Evolutionary conservation across 192 early-diverging fungal genomes (phyloP).

Genomic region (Podila epigama): DNA sequence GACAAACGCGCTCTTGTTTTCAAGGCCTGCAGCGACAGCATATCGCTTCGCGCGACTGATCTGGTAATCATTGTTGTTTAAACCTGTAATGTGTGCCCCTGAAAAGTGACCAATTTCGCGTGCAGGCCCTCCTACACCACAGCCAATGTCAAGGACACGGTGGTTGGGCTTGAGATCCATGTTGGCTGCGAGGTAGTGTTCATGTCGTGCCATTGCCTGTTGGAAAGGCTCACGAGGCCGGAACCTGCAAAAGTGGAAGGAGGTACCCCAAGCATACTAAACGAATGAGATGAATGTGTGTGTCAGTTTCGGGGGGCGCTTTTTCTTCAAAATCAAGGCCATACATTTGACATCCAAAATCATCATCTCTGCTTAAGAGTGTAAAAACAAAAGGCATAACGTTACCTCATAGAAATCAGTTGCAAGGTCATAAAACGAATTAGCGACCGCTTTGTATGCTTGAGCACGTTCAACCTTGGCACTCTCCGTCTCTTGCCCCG

Average conservation of each 20-base stretch:
- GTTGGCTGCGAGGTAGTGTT: constrained; percentile 83
- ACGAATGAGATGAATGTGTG: neutral
- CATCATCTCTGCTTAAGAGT: neutral
- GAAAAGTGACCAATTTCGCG: constrained; percentile 91
- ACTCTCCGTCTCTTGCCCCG: constrained; percentile 64
- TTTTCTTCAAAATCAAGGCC: too few relatives aligned
- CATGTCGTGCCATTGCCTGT: constrained; percentile 88
- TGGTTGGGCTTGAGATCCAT: constrained; percentile 73
- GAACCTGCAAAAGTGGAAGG: constrained; percentile 93
- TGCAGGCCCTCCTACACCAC: constrained; percentile 96
- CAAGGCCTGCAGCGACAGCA: constrained; percentile 72
- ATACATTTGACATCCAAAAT: too few relatives aligned
- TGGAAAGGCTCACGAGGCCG: constrained; percentile 78
- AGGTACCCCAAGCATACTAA: constrained; percentile 83
- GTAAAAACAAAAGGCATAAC: neutral
- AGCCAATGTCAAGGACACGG: constrained; percentile 91
- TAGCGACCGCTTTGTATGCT: constrained; percentile 75
- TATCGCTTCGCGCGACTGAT: constrained; percentile 80
- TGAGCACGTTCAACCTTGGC: constrained; percentile 53
- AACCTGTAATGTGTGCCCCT: constrained; percentile 89
- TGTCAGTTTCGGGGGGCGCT: neutral
- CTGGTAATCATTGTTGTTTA: constrained; percentile 97
- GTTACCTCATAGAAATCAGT: constrained; percentile 85
- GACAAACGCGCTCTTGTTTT: constrained; percentile 55
- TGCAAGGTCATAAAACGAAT: constrained; percentile 84